phyloP scores from a whole-genome alignment of 228 moss, liverwort and hornwort genomes.

The Sphagnum magellanicum region DNA sequence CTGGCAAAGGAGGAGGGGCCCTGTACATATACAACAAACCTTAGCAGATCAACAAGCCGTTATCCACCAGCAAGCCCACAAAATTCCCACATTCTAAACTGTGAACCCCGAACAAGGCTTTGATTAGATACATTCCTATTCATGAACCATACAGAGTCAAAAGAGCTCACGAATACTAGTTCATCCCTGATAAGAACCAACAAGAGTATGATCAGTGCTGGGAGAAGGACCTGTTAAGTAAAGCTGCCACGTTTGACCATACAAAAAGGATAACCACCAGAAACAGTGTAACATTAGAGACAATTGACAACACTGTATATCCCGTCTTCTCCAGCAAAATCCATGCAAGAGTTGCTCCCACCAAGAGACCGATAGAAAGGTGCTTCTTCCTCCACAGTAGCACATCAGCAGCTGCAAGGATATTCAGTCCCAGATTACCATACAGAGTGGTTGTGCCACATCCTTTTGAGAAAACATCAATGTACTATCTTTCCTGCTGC shows the following conservation, averaged over 20 bases:
- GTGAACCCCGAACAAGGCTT: not conserved
- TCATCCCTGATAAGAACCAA: not conserved
- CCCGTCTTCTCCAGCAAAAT: conserved; percentile 85
- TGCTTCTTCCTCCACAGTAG: conserved; percentile 75
- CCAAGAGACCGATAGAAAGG: conserved; percentile 46
- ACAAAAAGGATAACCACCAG: conserved; percentile 78
- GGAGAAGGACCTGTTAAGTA: conserved; percentile 48
- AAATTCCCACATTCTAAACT: too few species aligned
- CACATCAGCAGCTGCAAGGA: conserved; percentile 58
- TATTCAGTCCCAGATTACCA: too few species aligned
- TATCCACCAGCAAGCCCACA: not conserved
- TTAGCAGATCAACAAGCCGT: not conserved
- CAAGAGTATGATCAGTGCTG: not conserved
- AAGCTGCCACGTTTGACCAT: conserved; percentile 83
- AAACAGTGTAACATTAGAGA: conserved; percentile 80
- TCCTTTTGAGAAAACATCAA: too few species aligned
- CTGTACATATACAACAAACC: conserved; percentile 15
- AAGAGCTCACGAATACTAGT: not conserved
- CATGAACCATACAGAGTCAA: not conserved
- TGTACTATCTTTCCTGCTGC: too few species aligned
- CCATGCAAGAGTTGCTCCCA: conserved; percentile 55
- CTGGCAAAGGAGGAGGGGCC: conserved; percentile 66
- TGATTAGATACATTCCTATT: not conserved
- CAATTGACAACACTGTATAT: conserved; percentile 64
- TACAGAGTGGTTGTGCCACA: too few species aligned